phyloP scores from a whole-genome alignment of 139 green algal species.

The Zygnema cylindricum region DNA sequence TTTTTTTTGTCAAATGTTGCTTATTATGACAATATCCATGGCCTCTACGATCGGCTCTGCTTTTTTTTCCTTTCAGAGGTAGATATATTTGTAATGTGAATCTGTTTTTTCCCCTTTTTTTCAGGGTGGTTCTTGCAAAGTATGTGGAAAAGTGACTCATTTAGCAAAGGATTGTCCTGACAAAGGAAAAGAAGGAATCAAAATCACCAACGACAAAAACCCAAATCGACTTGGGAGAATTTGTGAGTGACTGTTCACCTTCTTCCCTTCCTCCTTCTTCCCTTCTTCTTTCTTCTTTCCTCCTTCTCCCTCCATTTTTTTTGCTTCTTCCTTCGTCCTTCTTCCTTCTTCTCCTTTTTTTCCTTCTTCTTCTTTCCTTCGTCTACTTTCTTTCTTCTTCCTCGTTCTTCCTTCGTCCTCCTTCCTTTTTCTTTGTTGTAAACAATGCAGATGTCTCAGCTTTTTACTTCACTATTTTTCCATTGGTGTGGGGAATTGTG shows the following conservation, averaged over 20 bases:
- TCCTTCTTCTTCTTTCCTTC: too few species aligned
- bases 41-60: too few species aligned
- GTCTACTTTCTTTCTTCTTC: too few species aligned
- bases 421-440: too few species aligned
- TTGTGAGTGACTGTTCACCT: background rate
- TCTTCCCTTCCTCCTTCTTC: background rate
- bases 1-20: too few species aligned
- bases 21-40: too few species aligned
- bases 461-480: too few species aligned
- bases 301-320: background rate
- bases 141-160: slow-evolving; percentile 32
- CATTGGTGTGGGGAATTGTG: too few species aligned
- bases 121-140: slow-evolving; percentile 43
- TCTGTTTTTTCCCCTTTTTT: background rate
- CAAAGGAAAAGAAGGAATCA: background rate
- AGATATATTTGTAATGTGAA: too few species aligned
- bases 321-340: background rate
- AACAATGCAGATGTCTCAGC: too few species aligned
- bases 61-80: too few species aligned
- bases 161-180: slow-evolving; percentile 40
- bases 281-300: background rate
- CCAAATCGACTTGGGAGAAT: background rate
- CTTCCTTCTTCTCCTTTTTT: background rate
- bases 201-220: background rate
- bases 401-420: too few species aligned